Evolutionary conservation across 2,329 filamentous ascomycete genomes (phyloP).

Genomic region (Phoma sp.): DNA sequence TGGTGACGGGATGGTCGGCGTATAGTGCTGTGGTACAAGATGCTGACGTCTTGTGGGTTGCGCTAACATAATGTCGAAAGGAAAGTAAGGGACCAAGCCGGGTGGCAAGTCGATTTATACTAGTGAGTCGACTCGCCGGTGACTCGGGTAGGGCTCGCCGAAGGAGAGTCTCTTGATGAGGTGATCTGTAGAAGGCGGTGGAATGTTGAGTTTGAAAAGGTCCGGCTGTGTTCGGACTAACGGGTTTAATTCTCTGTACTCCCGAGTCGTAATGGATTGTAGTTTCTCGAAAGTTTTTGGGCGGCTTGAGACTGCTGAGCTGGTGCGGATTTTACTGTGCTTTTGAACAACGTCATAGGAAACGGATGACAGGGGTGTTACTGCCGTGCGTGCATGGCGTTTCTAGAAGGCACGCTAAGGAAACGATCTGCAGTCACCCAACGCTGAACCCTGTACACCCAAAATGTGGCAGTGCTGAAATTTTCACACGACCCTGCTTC

Average conservation of each 20-base stretch:
- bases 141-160: conserved; percentile 33
- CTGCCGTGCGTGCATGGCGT: conserved; percentile 20
- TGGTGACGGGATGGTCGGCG: conserved; percentile 38
- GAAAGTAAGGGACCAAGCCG: conserved; percentile 39
- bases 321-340: conserved; percentile 24
- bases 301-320: conserved; percentile 29
- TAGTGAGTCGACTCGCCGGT: conserved; percentile 35
- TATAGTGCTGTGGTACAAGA: conserved; percentile 30
- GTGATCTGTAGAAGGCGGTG: conserved; percentile 39
- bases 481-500: conserved; percentile 25
- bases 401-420: conserved; percentile 24
- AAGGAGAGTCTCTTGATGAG: conserved; percentile 33
- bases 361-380: conserved; percentile 21
- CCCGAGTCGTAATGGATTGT: conserved; percentile 34
- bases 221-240: conserved; percentile 34
- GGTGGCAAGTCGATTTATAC: conserved; percentile 50
- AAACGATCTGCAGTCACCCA: conserved; percentile 24
- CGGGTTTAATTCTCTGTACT: conserved; percentile 28
- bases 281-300: conserved; percentile 44
- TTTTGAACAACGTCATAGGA: conserved; percentile 20
- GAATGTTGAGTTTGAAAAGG: conserved; percentile 30
- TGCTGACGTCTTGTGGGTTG: conserved; percentile 48
- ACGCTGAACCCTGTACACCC: conserved; percentile 9
- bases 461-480: conserved; percentile 16
- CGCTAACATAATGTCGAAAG: conserved; percentile 45